Evolutionary conservation across 208 protist species (phyloP).

Genomic region (Wallacemonas sp.): DNA sequence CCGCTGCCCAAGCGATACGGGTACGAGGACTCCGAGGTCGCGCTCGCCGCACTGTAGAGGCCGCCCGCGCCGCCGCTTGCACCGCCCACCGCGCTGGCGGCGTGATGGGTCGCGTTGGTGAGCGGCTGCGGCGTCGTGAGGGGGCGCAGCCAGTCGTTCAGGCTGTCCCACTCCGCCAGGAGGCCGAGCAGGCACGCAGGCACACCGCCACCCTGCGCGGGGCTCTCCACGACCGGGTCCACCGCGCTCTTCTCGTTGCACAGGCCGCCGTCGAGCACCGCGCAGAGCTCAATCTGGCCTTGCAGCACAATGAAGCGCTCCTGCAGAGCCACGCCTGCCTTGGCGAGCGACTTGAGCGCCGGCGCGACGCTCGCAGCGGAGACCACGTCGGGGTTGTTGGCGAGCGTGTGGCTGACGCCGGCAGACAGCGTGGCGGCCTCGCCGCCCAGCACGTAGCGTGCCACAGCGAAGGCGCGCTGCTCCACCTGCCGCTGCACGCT

Average conservation of each 20-base stretch:
- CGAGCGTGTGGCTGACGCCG: neutral
- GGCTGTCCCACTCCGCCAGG: slow-evolving; percentile 37
- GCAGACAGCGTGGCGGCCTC: slow-evolving; percentile 10
- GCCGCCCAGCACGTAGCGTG: slow-evolving; percentile 29
- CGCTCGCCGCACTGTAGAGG: slow-evolving; percentile 14
- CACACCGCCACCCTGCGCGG: slow-evolving; percentile 26
- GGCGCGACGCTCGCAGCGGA: neutral
- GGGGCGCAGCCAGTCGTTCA: slow-evolving; percentile 42
- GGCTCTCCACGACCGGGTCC: slow-evolving; percentile 25
- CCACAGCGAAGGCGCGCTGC: slow-evolving; percentile 22
- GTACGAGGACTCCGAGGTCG: slow-evolving; percentile 6
- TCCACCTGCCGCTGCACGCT: slow-evolving; percentile 8
- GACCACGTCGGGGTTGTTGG: slow-evolving; percentile 10
- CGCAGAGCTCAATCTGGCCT: slow-evolving; percentile 50
- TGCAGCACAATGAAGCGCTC: slow-evolving; percentile 59
- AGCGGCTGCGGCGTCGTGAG: slow-evolving; percentile 30
- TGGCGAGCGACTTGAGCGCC: slow-evolving; percentile 15
- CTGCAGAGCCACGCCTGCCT: slow-evolving; percentile 30
- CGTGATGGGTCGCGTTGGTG: slow-evolving; percentile 1
- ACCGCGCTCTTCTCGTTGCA: slow-evolving; percentile 25
- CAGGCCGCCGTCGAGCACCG: slow-evolving; percentile 26
- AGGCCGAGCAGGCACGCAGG: slow-evolving; percentile 28
- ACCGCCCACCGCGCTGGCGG: no score
- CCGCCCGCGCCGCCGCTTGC: neutral
- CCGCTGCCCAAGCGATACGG: slow-evolving; percentile 14